Evolutionary conservation across 768 basidiomycete species (phyloP).

Genomic region (Cubamyces sp.): DNA sequence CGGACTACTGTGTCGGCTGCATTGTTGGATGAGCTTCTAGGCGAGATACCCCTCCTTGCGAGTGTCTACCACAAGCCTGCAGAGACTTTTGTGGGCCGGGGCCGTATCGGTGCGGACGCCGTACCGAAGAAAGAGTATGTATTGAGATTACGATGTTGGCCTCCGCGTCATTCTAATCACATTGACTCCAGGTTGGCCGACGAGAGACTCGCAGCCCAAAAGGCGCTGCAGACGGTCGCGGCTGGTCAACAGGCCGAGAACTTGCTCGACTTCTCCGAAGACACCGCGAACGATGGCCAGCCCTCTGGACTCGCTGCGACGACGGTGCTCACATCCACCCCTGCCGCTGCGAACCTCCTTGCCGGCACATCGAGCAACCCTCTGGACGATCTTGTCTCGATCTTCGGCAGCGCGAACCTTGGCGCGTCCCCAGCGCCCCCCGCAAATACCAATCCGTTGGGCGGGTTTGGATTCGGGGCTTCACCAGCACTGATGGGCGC

Average conservation of each 20-base stretch:
- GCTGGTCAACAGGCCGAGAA: conserved; percentile 95
- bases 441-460: conserved; percentile 29
- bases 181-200: conserved; percentile 52
- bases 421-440: conserved; percentile 30
- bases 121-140: conserved; percentile 72
- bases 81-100: conserved; percentile 93
- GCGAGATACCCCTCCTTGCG: conserved; percentile 86
- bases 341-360: conserved; percentile 75
- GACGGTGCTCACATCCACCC: conserved; percentile 67
- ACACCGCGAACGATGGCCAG: conserved; percentile 53
- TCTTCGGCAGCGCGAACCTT: conserved; percentile 67
- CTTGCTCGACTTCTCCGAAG: conserved; percentile 89
- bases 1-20: conserved; percentile 88
- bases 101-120: conserved; percentile 83
- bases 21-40: conserved; percentile 87
- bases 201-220: conserved; percentile 74
- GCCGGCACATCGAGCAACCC: conserved; percentile 86
- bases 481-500: conserved; percentile 26
- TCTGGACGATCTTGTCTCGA: conserved; percentile 90
- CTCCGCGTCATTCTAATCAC: neutral
- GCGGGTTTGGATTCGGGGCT: conserved; percentile 35
- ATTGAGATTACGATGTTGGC: neutral
- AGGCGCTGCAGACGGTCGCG: conserved; percentile 89
- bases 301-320: conserved; percentile 82
- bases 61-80: conserved; percentile 98